Base-by-base conservation (phyloP, 805 yeast genomes). In the Yarrowia deformans region DNA sequence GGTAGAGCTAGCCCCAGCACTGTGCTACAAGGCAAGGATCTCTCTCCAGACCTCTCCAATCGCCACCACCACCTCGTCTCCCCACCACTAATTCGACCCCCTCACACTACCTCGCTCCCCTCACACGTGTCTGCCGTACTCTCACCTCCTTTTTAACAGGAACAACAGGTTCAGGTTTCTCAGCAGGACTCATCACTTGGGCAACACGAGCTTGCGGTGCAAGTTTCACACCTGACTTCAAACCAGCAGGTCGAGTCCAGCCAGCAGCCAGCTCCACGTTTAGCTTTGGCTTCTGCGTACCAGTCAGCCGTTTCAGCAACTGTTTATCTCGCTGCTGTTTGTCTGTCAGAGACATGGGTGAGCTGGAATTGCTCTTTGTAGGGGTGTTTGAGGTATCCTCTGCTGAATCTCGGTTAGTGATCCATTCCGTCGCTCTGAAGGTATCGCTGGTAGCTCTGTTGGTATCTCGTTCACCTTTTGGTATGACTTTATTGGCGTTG, bases 321-420 rank as follows among this genome's bases (percentile, higher is more conserved):
- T 37, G 45, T 14, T 19, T 14, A 7, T 54, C 60, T 19, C 45
- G 42, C 1, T n/a, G 60, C 19, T 54, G 60, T 54, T 54, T 35
- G 16, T 23, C 9, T 10, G 18, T 50, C 9, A 10, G 16, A 29
- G 19, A 16, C 12, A 29, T 2, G 8, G 35, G n/a, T 13, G 40
- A 39, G 29, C 29, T 23, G 3, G 29, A 23, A 4, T 23, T 23
- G 29, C 29, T 23, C 4, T 23, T 23, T 4, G 29, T 23, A 23
- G 29, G 29, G 29, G 29, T 23, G 29, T 23, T 4, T 23, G 29
- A 2, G 4, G 29, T 12, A 18, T 42, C 19, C 6, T 34, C 1
- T 34, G 37, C 10, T 34, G 37, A 34, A 23, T 23, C 29, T 2
- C 29, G 29, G 29, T 23, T 23, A 2, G 29, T 23, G 29, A 23